Conservation (phyloP, 164 flowering plant genomes). For the Umbellularia californica region DNA sequence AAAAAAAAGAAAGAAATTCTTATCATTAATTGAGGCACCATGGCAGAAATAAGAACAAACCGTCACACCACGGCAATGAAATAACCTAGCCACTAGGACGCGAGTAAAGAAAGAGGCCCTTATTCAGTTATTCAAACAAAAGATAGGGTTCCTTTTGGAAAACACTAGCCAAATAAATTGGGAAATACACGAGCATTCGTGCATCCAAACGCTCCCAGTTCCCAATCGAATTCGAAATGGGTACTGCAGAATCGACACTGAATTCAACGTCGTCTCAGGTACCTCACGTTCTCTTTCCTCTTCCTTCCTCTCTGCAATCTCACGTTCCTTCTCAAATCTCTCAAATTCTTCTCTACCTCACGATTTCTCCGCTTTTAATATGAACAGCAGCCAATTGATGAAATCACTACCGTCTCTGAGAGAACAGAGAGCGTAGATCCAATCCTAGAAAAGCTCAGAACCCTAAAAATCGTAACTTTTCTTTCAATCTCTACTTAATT, state of each 20-base stretch:
- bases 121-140: too few relatives aligned
- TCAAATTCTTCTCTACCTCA: neutral
- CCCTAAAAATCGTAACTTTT: conserved; percentile 64
- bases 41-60: too few relatives aligned
- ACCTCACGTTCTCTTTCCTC: neutral
- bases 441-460: conserved; percentile 58
- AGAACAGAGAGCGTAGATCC: conserved; percentile 61
- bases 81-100: too few relatives aligned
- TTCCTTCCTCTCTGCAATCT: neutral
- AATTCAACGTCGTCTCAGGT: conserved; percentile 26
- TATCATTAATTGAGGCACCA: too few relatives aligned
- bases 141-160: too few relatives aligned
- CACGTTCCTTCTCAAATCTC: neutral
- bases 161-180: too few relatives aligned
- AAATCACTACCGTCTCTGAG: conserved; percentile 74
- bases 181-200: too few relatives aligned
- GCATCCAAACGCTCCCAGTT: neutral
- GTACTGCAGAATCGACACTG: conserved; percentile 55
- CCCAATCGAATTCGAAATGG: conserved; percentile 29
- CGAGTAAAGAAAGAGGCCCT: too few relatives aligned
- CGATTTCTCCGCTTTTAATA: neutral
- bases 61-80: too few relatives aligned
- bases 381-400: conserved; percentile 36
- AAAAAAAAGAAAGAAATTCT: too few relatives aligned
- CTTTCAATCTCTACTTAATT: neutral